Evolutionary conservation across 768 basidiomycete species (phyloP).

Genomic region (Lanmaoa pseudosensibilis): DNA sequence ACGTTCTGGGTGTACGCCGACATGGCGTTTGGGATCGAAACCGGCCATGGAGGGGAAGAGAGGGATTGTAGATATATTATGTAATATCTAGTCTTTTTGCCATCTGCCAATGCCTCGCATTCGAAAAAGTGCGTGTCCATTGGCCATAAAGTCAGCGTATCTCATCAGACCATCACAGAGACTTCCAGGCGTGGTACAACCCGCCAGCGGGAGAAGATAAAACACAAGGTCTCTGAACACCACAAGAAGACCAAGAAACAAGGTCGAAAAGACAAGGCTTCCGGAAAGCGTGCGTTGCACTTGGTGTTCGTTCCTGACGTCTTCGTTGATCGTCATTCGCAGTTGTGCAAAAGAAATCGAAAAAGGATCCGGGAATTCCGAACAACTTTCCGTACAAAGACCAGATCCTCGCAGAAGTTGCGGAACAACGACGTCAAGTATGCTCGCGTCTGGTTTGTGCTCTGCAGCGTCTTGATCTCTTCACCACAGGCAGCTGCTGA

Average conservation of each 20-base stretch:
- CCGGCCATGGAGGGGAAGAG: conserved; percentile 7
- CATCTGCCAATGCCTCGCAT: conserved; percentile 54
- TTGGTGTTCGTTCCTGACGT: background rate
- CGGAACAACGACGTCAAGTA: conserved; percentile 76
- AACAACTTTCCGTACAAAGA: conserved; percentile 94
- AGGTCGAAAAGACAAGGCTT: conserved; percentile 68
- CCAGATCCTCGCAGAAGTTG: conserved; percentile 87
- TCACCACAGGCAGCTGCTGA: conserved; percentile 70
- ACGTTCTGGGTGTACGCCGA: conserved; percentile 67
- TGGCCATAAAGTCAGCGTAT: background rate
- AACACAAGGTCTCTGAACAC: conserved; percentile 74
- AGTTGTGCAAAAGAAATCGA: conserved; percentile 43
- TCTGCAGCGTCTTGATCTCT: background rate
- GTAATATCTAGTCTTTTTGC: conserved; percentile 11
- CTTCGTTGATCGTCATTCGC: conserved; percentile 1
- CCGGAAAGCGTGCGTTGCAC: conserved; percentile 75
- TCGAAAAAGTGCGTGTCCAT: conserved; percentile 55
- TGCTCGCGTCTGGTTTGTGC: background rate
- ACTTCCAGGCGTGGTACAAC: conserved; percentile 81
- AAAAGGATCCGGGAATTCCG: conserved; percentile 90
- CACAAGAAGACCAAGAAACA: conserved; percentile 73
- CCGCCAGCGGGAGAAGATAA: conserved; percentile 68
- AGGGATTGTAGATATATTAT: conserved; percentile 11
- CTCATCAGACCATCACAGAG: conserved; percentile 46
- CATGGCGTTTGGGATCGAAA: conserved; percentile 52